Evolutionary conservation across 495 filamentous ascomycete genomes (phyloP).

Genomic region (Neurospora cerealis): DNA sequence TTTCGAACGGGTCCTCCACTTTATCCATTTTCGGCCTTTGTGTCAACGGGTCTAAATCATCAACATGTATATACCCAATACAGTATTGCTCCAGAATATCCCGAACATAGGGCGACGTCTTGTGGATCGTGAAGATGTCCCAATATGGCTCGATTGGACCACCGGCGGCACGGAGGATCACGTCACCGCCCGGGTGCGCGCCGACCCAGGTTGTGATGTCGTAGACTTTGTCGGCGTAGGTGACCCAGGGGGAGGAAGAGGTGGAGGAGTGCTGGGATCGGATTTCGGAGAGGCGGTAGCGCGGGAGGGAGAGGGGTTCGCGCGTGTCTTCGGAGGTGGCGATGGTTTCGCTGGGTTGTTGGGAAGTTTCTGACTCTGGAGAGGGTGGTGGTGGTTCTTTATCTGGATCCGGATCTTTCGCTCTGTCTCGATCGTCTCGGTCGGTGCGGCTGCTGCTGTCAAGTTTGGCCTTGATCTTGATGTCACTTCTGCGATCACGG

Average conservation of each 20-base stretch:
- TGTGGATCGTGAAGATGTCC: constrained; percentile 54
- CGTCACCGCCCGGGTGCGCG: constrained; percentile 50
- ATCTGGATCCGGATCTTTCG: background rate
- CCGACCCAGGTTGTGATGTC: constrained; percentile 50
- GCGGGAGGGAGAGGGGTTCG: constrained; percentile 26
- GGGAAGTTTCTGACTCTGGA: background rate
- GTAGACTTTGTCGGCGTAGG: constrained; percentile 43
- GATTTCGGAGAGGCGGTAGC: constrained; percentile 39
- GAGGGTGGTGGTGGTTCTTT: background rate
- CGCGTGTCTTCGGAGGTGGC: constrained; percentile 2
- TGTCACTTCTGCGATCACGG: background rate
- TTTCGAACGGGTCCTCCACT: constrained; percentile 46
- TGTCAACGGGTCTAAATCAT: constrained; percentile 40
- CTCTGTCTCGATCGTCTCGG: background rate
- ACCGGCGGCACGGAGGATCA: constrained; percentile 49
- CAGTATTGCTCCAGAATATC: constrained; percentile 47
- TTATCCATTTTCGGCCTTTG: constrained; percentile 25
- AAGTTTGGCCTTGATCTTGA: background rate
- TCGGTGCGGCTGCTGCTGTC: background rate
- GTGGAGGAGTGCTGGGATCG: constrained; percentile 35
- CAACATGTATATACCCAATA: constrained; percentile 41
- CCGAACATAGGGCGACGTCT: constrained; percentile 39
- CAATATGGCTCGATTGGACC: constrained; percentile 51
- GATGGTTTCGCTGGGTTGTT: background rate
- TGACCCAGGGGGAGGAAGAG: constrained; percentile 41